Conservation (phyloP, 768 basidiomycete genomes). For the Mycena galericulata region DNA sequence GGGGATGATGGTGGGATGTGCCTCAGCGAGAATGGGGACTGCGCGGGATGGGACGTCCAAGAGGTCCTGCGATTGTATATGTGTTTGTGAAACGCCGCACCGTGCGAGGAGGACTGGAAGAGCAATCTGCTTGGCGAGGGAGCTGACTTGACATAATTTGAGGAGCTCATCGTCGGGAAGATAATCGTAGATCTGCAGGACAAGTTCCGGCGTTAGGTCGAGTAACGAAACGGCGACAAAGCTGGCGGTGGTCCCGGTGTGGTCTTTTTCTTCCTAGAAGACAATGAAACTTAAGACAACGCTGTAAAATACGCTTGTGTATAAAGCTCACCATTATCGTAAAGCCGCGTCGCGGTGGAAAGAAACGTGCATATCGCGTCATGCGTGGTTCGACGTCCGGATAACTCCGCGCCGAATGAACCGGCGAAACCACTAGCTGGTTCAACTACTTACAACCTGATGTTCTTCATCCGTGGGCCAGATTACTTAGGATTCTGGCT, state of each 20-base stretch:
- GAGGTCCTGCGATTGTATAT: constrained; percentile 17
- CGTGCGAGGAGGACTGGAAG: constrained; percentile 20
- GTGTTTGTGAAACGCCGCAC: constrained; percentile 6
- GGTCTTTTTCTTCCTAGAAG: too few relatives aligned
- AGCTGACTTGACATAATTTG: constrained; percentile 20
- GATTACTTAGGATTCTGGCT: too few relatives aligned
- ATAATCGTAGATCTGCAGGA: constrained; percentile 8
- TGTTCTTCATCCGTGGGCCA: too few relatives aligned
- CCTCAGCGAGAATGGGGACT: constrained; percentile 2
- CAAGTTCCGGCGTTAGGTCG: constrained; percentile 12
- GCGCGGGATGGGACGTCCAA: constrained; percentile 8
- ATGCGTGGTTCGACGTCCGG: too few relatives aligned
- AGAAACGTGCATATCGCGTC: too few relatives aligned
- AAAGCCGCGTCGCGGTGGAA: too few relatives aligned
- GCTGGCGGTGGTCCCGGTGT: not conserved
- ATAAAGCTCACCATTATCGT: too few relatives aligned
- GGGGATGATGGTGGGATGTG: not conserved
- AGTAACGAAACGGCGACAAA: not conserved
- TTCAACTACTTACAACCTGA: too few relatives aligned
- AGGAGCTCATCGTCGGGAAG: constrained; percentile 20
- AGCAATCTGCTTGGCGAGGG: constrained; percentile 5
- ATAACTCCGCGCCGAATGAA: too few relatives aligned
- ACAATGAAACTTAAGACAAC: too few relatives aligned
- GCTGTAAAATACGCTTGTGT: too few relatives aligned
- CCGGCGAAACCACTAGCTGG: too few relatives aligned